A percentile compares a stretch with the other conserved stretches of the same genome.
phyloP scores from a whole-genome alignment of 2,329 filamentous ascomycete species.

The Fusarium circinatum region DNA sequence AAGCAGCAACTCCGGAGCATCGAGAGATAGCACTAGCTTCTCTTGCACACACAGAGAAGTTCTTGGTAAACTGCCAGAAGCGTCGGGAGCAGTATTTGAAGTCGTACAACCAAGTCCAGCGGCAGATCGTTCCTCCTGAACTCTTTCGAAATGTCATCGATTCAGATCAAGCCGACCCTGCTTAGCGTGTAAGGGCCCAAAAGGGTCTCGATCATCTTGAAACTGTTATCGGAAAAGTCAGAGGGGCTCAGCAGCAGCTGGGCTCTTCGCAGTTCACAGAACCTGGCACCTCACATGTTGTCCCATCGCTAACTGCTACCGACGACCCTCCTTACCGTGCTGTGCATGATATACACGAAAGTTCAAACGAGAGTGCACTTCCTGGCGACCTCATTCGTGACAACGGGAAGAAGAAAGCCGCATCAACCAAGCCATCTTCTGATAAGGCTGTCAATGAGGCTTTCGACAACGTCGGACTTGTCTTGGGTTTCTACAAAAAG shows the following conservation, averaged over 20 bases:
- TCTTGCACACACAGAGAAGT: slow-evolving; percentile 48
- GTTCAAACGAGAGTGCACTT: slow-evolving; percentile 49
- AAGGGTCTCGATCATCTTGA: slow-evolving; percentile 54
- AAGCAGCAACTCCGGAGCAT: slow-evolving; percentile 48
- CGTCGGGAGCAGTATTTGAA: slow-evolving; percentile 45
- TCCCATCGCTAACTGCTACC: slow-evolving; percentile 32
- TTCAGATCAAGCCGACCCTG: slow-evolving; percentile 48
- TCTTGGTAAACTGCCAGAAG: slow-evolving; percentile 34
- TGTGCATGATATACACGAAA: slow-evolving; percentile 57
- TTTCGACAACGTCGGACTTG: slow-evolving; percentile 61
- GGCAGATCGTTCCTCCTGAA: slow-evolving; percentile 53
- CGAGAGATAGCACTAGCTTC: slow-evolving; percentile 51
- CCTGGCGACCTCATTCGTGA: slow-evolving; percentile 58
- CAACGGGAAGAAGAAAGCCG: slow-evolving; percentile 48
- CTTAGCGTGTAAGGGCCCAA: slow-evolving; percentile 50
- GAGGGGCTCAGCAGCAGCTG: slow-evolving; percentile 32
- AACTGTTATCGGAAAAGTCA: slow-evolving; percentile 42
- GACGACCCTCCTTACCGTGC: slow-evolving; percentile 52
- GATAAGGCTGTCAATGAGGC: slow-evolving; percentile 60
- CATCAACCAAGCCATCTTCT: slow-evolving; percentile 19
- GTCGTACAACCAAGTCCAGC: neutral
- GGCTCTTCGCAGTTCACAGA: neutral
- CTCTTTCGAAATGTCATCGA: slow-evolving; percentile 54
- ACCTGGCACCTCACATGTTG: neutral
- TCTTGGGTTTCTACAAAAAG: slow-evolving; percentile 61